Base-by-base conservation (phyloP, 345 rosid species). In the Brassica nigra region DNA sequence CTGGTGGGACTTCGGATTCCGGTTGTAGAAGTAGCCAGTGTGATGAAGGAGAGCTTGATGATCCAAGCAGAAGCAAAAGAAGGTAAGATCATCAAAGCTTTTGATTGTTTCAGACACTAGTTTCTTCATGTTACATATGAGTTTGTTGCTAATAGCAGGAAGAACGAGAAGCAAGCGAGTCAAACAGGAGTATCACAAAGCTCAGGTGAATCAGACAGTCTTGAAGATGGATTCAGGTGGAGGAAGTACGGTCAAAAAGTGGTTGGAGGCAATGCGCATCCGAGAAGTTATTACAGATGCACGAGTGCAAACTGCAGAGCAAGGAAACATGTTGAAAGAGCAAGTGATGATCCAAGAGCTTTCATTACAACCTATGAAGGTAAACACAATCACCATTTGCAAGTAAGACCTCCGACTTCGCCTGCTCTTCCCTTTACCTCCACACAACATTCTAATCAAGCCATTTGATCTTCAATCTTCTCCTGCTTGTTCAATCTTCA, bases 171-270 rank as follows among this genome's bases (percentile, higher is more conserved):
- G 81, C 92, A 84, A 76, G 70, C 84, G 6, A 87, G 78, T 42
- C 92, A 89, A 83, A 88, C 82, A 8, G 89, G 87, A 61, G 66
- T 77, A 59, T 82, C 87, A 37, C 91, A 87, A 23, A 80, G 83
- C n/a, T 86, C 93, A 4, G 82, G 83, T 3, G 98, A 92, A 70
- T 71, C 91, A 16, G 97, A 93, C 75, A 85, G 87, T 37, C 73
- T 87, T 34, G 92, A 92, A 11, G 99, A 96, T 71, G 98, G 99
- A 44, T 96, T 96, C 83, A 92, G 95, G 65, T 96, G 99, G 99
- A 90, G 99, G 78, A 96, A 96, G 75, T 96, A 96, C 10, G 99
- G 99, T 69, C 98, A 93, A 83, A 96, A 96, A 78, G 92, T 89
- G 65, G 99, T 96, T 62, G 95, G 91, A 85, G 98, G 98, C 81